Evolutionary conservation across 768 basidiomycete species (phyloP), one percentile per base, ranked within the genome.

Genomic region (Clathrus columnatus): DNA sequence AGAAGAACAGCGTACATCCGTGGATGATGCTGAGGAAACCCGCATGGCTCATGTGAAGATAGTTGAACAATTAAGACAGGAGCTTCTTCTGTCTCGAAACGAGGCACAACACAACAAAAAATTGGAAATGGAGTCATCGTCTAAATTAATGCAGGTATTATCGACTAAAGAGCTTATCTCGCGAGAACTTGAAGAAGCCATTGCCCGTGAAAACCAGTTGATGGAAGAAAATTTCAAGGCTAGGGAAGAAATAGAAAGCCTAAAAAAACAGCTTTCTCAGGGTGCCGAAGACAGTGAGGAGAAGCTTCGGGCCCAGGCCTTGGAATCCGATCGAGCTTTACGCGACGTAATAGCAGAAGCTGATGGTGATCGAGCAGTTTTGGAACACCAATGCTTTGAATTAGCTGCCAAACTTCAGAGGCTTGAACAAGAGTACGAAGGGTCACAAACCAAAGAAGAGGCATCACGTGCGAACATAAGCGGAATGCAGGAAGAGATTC

Each of bases 341-440:
- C 80, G 91, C 1, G 92, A 96, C 65, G 88, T 93, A 62, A 85
- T 87, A 53, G 87, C 87, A 2, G 94, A 98, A 68, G 89, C 92
- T 14, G 91, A 96, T 63, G 89, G 92, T 1, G 93, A 97, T 67
- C 81, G 91, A 7, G 92, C 93, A 0, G 91, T 95, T 14, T 73
- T 96, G 46, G 92, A 96, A 69, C 83, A 93, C 49, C 87, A 92
- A 67, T 84, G 87, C 65, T 81, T 79, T 41, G 87, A 89, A 64
- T 70, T 89, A 32, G 77, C 79, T 60, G 81, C 80, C 1, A 74
- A 75, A 7, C 69, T 85, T 49, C 87, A 85, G 54, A 74, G 77
- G 56, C 73, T 76, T 14, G 78, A 81, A 51, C 75, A 77, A 8
- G 79, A 85, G 60, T 65, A 88, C 17, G 83, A 83, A 63, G 83